A percentile compares a stretch with the other conserved stretches of the same genome.
phyloP scores from a whole-genome alignment of 257 asterid genomes.

The Solanum appendiculatum region DNA sequence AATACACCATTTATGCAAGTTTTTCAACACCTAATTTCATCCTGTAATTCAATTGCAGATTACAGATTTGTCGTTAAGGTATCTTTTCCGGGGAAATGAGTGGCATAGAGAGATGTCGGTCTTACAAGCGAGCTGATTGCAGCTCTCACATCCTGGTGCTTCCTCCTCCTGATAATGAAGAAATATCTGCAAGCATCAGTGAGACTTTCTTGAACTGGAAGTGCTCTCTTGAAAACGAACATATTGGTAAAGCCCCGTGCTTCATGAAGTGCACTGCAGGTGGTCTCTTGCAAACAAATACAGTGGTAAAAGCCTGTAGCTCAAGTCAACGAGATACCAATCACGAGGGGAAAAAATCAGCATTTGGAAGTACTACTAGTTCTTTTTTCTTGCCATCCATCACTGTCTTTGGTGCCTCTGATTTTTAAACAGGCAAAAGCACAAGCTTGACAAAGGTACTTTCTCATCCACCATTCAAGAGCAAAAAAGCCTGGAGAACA shows the following conservation, averaged over 20 bases:
- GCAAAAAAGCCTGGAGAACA: conserved; percentile 87
- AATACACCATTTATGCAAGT: neutral
- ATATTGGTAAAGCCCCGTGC: neutral
- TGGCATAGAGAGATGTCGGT: neutral
- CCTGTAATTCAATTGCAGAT: neutral
- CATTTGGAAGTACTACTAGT: neutral
- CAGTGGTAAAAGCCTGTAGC: neutral
- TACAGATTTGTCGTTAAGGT: neutral
- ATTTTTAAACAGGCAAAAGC: neutral
- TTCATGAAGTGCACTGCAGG: neutral
- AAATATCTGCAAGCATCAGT: neutral
- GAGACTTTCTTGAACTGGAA: neutral
- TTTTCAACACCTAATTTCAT: neutral
- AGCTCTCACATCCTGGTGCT: neutral
- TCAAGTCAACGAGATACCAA: neutral
- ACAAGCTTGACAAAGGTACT: neutral
- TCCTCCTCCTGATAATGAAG: neutral
- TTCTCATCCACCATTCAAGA: conserved; percentile 34
- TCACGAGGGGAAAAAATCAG: neutral
- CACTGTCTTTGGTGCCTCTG: neutral
- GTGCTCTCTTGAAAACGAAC: neutral
- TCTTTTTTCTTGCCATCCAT: neutral
- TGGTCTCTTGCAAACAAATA: neutral
- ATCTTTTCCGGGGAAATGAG: neutral
- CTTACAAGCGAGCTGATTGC: neutral